Evolutionary conservation across 805 yeast species (phyloP).

Genomic region (Starmerella floris): DNA sequence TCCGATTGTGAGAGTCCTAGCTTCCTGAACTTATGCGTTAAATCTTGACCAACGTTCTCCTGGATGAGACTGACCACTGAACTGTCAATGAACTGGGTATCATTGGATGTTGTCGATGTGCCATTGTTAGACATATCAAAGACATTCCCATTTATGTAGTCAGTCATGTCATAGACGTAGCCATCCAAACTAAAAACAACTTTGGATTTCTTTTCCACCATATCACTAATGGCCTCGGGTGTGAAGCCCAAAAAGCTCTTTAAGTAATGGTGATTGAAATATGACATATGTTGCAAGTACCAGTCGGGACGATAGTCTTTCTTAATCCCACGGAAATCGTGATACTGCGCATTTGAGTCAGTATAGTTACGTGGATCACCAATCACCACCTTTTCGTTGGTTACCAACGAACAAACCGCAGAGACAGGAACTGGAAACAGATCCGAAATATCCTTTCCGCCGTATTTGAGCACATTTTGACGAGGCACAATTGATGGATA

Average conservation of each 20-base stretch:
- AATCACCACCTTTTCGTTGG: slow-evolving; percentile 22
- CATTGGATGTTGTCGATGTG: slow-evolving; percentile 10
- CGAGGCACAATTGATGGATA: slow-evolving; percentile 30
- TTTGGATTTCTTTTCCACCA: slow-evolving; percentile 20
- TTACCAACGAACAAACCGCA: slow-evolving; percentile 29
- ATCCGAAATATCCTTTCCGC: slow-evolving; percentile 28
- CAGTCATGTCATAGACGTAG: slow-evolving; percentile 30
- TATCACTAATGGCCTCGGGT: slow-evolving; percentile 22
- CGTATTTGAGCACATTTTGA: slow-evolving; percentile 27
- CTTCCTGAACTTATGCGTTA: slow-evolving; percentile 23
- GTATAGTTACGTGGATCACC: slow-evolving; percentile 29
- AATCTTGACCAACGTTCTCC: slow-evolving; percentile 28
- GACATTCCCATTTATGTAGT: slow-evolving; percentile 29
- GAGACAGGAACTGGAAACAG: slow-evolving; percentile 32
- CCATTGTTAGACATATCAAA: slow-evolving; percentile 16
- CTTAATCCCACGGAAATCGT: slow-evolving; percentile 30
- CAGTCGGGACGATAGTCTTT: slow-evolving; percentile 33
- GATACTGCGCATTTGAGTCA: slow-evolving; percentile 30
- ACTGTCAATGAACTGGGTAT: slow-evolving; percentile 26
- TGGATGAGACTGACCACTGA: slow-evolving; percentile 27
- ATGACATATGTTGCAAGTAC: slow-evolving; percentile 30
- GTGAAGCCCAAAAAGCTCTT: slow-evolving; percentile 31
- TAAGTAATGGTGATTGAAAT: slow-evolving; percentile 27
- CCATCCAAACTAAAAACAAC: slow-evolving; percentile 28
- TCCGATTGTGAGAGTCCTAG: slow-evolving; percentile 21